phyloP scores from a whole-genome alignment of 1,284 basidiomycete genomes.

The Thecaphora thlaspeos region DNA sequence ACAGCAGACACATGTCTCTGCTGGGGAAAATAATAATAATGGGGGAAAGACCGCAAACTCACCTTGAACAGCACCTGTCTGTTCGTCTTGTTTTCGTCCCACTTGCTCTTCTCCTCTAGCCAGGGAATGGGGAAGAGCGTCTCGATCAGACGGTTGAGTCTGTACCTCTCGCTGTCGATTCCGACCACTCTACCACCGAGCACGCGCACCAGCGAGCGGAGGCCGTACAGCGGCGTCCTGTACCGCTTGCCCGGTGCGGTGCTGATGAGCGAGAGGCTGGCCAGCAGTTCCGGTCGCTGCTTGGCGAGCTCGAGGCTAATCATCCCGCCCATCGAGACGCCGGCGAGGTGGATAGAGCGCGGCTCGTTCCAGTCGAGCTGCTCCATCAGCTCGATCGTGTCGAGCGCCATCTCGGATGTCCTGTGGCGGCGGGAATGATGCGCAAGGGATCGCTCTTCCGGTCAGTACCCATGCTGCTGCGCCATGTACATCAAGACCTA shows the following conservation, averaged over 20 bases:
- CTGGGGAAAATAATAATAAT: no score
- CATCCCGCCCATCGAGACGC: slow-evolving; percentile 81
- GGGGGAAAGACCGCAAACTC: background rate
- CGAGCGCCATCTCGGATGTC: slow-evolving; percentile 76
- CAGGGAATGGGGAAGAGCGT: slow-evolving; percentile 68
- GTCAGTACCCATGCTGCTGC: no score
- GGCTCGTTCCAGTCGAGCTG: slow-evolving; percentile 70
- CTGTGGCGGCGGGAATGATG: no score
- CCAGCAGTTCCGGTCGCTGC: slow-evolving; percentile 21
- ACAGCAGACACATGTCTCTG: no score
- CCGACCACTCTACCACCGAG: slow-evolving; percentile 61
- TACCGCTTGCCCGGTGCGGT: slow-evolving; percentile 43
- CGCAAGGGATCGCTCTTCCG: no score
- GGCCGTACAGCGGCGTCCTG: slow-evolving; percentile 24
- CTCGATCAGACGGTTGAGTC: slow-evolving; percentile 66
- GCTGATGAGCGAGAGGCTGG: slow-evolving; percentile 42
- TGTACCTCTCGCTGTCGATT: slow-evolving; percentile 63
- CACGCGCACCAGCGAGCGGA: slow-evolving; percentile 58
- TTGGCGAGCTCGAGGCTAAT: slow-evolving; percentile 63
- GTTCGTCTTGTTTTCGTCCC: slow-evolving; percentile 28
- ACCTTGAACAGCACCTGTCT: slow-evolving; percentile 27
- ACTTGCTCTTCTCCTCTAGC: slow-evolving; percentile 57
- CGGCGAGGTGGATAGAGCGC: slow-evolving; percentile 71
- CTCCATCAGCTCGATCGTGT: slow-evolving; percentile 67
- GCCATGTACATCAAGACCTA: slow-evolving; percentile 1